A percentile compares a stretch with the other conserved stretches of the same genome.
These are phyloP conservation scores for Cyamopsis tetragonoloba DNA, from an alignment of 306 rosid genomes.

Conservation along the genomic window DNA sequence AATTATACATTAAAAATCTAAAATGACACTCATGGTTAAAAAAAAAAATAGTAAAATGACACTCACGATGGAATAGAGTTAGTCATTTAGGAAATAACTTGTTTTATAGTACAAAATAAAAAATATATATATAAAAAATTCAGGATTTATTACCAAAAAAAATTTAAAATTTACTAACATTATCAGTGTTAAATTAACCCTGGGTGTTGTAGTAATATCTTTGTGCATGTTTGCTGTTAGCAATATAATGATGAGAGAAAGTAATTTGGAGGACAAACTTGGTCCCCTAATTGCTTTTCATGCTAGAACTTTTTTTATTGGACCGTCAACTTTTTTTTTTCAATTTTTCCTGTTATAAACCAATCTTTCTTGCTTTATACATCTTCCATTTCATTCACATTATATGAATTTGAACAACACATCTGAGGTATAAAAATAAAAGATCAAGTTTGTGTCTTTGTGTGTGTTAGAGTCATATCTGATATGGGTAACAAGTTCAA, in stretches of 20 bases:
- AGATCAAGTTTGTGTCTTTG: not conserved
- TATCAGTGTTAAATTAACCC: too few relatives aligned
- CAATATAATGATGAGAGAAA: conserved; percentile 45
- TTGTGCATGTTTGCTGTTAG: conserved; percentile 46
- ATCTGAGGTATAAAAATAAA: conserved; percentile 15
- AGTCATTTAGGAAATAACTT: too few relatives aligned
- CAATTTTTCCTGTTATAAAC: conserved; percentile 24
- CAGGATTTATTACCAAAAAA: too few relatives aligned
- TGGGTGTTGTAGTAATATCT: conserved; percentile 25
- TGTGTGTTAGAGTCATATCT: conserved; percentile 2
- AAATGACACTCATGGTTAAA: too few relatives aligned
- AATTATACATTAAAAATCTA: too few relatives aligned
- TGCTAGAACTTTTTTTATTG: conserved; percentile 34
- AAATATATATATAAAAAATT: too few relatives aligned
- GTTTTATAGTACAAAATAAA: too few relatives aligned
- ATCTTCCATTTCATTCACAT: conserved; percentile 31
- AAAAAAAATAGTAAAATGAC: too few relatives aligned
- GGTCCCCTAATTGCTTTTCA: conserved; percentile 49
- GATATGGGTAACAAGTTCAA: conserved; percentile 82
- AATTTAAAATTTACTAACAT: too few relatives aligned
- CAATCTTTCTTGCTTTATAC: conserved; percentile 20
- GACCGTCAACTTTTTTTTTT: conserved; percentile 33
- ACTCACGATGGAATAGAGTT: too few relatives aligned
- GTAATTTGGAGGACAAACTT: conserved; percentile 40
- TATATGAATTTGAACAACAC: conserved; percentile 14